phyloP scores from a whole-genome alignment of 2,329 filamentous ascomycete genomes.

The Metarhizium anisopliae region DNA sequence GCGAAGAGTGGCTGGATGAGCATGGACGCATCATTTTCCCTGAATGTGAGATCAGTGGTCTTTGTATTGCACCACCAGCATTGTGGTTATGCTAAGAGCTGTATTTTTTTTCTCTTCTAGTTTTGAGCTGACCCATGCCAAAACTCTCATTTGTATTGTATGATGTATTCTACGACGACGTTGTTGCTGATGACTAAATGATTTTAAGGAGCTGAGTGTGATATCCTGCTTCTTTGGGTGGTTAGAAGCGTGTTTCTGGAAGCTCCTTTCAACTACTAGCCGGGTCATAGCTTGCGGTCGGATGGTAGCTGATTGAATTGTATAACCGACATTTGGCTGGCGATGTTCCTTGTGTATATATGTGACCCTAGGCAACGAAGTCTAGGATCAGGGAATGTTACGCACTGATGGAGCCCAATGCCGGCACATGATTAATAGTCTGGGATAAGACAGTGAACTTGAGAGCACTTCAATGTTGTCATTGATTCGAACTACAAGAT shows the following conservation, averaged over 20 bases:
- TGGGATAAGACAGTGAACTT: too few species aligned
- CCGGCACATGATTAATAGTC: too few species aligned
- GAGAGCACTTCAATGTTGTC: too few species aligned
- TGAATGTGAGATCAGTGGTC: background rate
- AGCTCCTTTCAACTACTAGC: background rate
- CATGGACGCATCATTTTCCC: background rate
- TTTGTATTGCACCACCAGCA: background rate
- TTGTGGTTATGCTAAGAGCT: background rate
- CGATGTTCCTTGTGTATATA: background rate
- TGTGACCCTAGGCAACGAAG: background rate
- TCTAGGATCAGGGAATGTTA: background rate
- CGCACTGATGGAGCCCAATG: too few species aligned
- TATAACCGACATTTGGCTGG: background rate
- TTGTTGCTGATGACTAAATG: background rate
- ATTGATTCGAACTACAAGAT: too few species aligned
- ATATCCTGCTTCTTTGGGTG: background rate
- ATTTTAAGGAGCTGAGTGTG: background rate
- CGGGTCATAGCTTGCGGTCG: background rate
- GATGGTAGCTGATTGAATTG: background rate
- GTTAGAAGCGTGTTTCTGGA: background rate
- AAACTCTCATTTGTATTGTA: background rate
- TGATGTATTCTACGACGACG: background rate
- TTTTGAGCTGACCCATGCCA: background rate
- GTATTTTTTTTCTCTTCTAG: background rate
- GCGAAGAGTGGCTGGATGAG: constrained; percentile 59